Evolutionary conservation across 768 basidiomycete genomes (phyloP).

Genomic region (Rhodotorula taiwanensis): DNA sequence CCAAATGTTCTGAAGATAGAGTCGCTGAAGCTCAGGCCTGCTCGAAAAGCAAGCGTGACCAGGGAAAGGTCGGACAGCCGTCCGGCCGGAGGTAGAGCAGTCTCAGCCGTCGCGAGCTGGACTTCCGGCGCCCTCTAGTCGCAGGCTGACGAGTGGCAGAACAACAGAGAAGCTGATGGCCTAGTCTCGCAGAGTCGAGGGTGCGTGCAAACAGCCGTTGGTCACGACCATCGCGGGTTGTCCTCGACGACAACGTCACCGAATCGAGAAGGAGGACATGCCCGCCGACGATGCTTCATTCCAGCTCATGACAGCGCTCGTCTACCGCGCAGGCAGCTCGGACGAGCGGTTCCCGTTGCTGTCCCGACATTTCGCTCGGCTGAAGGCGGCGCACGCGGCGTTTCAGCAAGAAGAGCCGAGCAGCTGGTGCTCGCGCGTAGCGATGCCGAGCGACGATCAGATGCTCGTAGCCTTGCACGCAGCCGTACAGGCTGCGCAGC

Average conservation of each 20-base stretch:
- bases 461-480: neutral
- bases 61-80: no score
- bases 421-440: slow-evolving; percentile 13
- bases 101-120: no score
- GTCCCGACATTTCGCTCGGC: slow-evolving; percentile 11
- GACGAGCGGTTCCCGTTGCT: neutral
- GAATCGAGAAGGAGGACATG: slow-evolving; percentile 1
- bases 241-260: slow-evolving; percentile 27
- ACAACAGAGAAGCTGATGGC: no score
- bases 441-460: neutral
- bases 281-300: neutral
- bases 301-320: slow-evolving; percentile 6
- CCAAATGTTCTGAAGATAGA: no score
- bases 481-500: neutral
- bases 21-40: no score
- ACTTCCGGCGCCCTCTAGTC: no score
- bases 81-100: no score
- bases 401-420: neutral
- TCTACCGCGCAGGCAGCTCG: neutral
- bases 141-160: no score
- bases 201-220: no score
- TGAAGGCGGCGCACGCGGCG: neutral
- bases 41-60: no score
- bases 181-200: no score
- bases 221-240: no score